Conservation (phyloP, 78 protist species). For the Dictyostelium brefeldianum region DNA sequence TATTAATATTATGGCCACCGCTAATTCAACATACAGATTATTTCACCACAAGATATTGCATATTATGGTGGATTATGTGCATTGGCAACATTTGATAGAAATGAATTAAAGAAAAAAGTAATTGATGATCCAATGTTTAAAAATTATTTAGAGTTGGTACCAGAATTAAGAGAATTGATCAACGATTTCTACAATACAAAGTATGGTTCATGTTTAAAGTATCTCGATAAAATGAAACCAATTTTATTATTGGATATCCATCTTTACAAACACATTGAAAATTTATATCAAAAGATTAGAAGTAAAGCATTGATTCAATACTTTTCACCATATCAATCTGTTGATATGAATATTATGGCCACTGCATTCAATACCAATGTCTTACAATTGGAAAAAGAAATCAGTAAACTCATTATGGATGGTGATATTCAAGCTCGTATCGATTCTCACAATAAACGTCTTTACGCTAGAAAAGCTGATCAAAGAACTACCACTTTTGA, state of each 20-base stretch:
- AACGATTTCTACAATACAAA: constrained; percentile 72
- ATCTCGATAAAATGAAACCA: constrained; percentile 84
- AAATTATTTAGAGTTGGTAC: constrained; percentile 85
- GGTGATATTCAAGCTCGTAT: constrained; percentile 90
- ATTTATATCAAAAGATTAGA: constrained; percentile 80
- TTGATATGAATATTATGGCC: constrained; percentile 90
- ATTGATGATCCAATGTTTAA: constrained; percentile 83
- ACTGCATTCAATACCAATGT: constrained; percentile 80
- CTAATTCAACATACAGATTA: constrained; percentile 7
- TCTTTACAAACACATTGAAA: constrained; percentile 85
- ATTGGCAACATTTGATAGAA: constrained; percentile 92
- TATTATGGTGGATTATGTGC: constrained; percentile 92
- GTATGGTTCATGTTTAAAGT: constrained; percentile 85
- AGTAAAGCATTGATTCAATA: constrained; percentile 88
- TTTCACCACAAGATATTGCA: constrained; percentile 89
- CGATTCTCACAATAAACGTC: constrained; percentile 90
- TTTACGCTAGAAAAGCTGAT: constrained; percentile 80
- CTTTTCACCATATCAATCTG: constrained; percentile 88
- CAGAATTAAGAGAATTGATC: constrained; percentile 84
- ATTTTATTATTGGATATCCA: constrained; percentile 83
- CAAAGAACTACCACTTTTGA: constrained; percentile 87
- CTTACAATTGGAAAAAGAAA: constrained; percentile 79
- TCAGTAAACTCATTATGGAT: constrained; percentile 87
- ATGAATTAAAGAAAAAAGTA: constrained; percentile 83
- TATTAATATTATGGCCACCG: background rate